phyloP scores from a whole-genome alignment of 257 asterid species.

The Rubia yunnanensis region DNA sequence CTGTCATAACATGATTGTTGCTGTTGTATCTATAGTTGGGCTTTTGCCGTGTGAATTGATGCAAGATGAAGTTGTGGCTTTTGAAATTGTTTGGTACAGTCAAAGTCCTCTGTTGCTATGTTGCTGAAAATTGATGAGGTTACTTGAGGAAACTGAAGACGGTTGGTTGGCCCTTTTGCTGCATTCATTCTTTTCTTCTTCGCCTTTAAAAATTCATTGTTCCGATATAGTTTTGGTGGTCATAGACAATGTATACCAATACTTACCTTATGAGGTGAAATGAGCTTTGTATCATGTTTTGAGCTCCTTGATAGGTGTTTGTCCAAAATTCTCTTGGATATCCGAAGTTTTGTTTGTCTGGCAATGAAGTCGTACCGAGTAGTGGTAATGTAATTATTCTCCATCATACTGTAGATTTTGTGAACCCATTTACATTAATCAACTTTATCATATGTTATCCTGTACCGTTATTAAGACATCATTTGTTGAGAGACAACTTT shows the following conservation, averaged over 20 bases:
- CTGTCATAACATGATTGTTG: conserved; percentile 6
- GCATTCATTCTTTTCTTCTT: neutral
- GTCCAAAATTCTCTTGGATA: conserved; percentile 1
- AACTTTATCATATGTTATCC: neutral
- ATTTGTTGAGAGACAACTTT: neutral
- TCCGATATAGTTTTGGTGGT: conserved; percentile 20
- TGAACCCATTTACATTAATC: neutral
- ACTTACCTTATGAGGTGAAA: conserved; percentile 21
- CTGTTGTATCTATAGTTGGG: conserved; percentile 22
- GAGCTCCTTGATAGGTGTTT: conserved; percentile 16
- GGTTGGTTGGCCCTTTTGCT: conserved; percentile 23
- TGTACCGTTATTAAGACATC: neutral
- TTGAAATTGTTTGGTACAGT: conserved; percentile 17
- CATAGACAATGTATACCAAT: conserved; percentile 13
- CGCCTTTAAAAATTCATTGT: conserved; percentile 7
- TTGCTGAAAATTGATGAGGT: conserved; percentile 40
- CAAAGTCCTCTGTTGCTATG: conserved; percentile 15
- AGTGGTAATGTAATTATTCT: neutral
- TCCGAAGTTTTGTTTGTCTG: neutral
- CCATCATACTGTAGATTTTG: neutral
- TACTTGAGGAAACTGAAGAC: conserved; percentile 26
- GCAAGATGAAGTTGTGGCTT: conserved; percentile 20
- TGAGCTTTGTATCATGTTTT: conserved; percentile 29
- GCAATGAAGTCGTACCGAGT: neutral
- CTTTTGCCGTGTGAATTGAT: conserved; percentile 13